phyloP scores from a whole-genome alignment of 805 yeast genomes.

The Kuraishia hungarica region DNA sequence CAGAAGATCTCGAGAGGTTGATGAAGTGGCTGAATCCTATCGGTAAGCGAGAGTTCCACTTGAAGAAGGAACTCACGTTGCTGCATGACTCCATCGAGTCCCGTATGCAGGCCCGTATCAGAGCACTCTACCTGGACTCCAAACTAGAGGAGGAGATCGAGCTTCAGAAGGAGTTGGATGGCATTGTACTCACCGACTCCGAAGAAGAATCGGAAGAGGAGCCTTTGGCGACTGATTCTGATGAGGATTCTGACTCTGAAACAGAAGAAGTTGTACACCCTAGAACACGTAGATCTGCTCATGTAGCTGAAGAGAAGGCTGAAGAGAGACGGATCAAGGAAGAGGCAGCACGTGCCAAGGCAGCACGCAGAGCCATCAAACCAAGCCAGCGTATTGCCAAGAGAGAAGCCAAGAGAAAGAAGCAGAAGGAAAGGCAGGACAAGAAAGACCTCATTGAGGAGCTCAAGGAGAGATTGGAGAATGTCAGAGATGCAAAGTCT shows the following conservation, averaged over 20 bases:
- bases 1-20: slow-evolving; percentile 47
- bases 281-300: slow-evolving; percentile 27
- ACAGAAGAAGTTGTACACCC: slow-evolving; percentile 10
- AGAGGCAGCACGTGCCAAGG: slow-evolving; percentile 15
- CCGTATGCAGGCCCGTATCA: slow-evolving; percentile 52
- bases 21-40: slow-evolving; percentile 63
- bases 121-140: slow-evolving; percentile 37
- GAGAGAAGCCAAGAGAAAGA: slow-evolving; percentile 25
- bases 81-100: slow-evolving; percentile 43
- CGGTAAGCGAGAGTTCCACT: slow-evolving; percentile 64
- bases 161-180: slow-evolving; percentile 29
- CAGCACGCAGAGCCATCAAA: slow-evolving; percentile 21
- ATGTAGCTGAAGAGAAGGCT: slow-evolving; percentile 16
- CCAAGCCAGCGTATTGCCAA: slow-evolving; percentile 27
- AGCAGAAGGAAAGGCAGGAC: slow-evolving; percentile 21
- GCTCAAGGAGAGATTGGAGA: slow-evolving; percentile 20
- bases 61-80: slow-evolving; percentile 51
- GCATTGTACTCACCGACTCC: slow-evolving; percentile 23
- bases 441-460: slow-evolving; percentile 16
- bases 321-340: slow-evolving; percentile 10
- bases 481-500: slow-evolving; percentile 30
- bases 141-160: slow-evolving; percentile 33
- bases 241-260: slow-evolving; percentile 8
- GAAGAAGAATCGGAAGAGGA: slow-evolving; percentile 17
- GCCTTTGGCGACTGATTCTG: slow-evolving; percentile 12